Base-by-base conservation (phyloP, 2,329 filamentous ascomycete species). In the Fusarium tupiense region DNA sequence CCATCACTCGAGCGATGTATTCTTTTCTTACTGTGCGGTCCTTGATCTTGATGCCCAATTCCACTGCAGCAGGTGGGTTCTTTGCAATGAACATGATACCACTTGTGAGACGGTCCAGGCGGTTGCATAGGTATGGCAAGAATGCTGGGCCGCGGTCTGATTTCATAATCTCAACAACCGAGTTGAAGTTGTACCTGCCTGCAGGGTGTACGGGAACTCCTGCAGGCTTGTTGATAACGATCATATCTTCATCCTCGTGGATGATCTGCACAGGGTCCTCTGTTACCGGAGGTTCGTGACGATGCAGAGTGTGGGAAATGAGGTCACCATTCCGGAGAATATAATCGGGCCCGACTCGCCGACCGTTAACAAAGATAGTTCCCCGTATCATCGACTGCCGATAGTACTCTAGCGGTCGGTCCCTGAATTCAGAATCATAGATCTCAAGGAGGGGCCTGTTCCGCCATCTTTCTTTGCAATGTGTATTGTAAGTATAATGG, bases 11-110 rank as follows among this genome's bases (percentile, higher is more conserved):
- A 7, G 96, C 96, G 31, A 99, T 87, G 79, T 99, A 99, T 82
- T 99, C 96, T 82, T 99, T 99, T 77, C 94, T 91, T 43, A 99
- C 94, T 1, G 92, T 96, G 41, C 96, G 89, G 10, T 89, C 89
- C 75, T 91, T 89, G 67, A 99, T 94, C 82, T 98, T 93, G 47
- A 88, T 85, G 62, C 92, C 91, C 75, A 99, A 88, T 38, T 87
- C 87, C 73, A 96, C 94, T 2, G 96, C 96, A 0, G 93, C 94
- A 78, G 91, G 90, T 43, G 91, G 88, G 72, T 94, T 91, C 84
- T 99, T 99, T 35, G 93, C 96, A 77, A 99, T 91, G 82, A 99
- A 99, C 96, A 99, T 98, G 81, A 99, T 93, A 56, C 96, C 96
- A 77, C 94, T 98, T 1, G 96, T 99, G 77, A 99, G 85, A 60